A percentile compares a stretch with the other conserved stretches of the same genome.
These are phyloP conservation scores for Cupressus sempervirens DNA, from an alignment of 75 land plant genomes.

Conservation along the genomic window DNA sequence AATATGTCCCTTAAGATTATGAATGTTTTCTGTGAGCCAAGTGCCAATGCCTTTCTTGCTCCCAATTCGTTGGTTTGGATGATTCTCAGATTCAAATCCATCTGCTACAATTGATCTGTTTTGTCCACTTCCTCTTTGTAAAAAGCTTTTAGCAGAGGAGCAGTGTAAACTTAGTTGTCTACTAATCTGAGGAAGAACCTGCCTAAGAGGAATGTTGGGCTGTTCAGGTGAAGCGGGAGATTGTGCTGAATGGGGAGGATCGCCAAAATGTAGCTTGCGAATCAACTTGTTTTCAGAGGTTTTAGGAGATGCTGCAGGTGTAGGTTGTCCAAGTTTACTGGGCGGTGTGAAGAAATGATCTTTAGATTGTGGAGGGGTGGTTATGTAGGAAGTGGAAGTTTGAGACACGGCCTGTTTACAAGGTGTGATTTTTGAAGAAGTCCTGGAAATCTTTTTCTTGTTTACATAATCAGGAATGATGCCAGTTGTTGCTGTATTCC, in stretches of 20 bases:
- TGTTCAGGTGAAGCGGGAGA: background rate
- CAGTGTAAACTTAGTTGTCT: slow-evolving; percentile 1
- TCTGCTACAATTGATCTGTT: background rate
- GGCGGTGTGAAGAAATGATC: slow-evolving; percentile 7
- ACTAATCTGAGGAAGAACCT: slow-evolving; percentile 5
- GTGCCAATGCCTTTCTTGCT: slow-evolving; percentile 9
- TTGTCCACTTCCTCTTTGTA: slow-evolving; percentile 3
- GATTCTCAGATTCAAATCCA: background rate
- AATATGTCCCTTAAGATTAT: slow-evolving; percentile 9
- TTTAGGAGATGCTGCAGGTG: slow-evolving; percentile 4
- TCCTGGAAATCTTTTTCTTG: background rate
- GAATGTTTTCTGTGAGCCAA: slow-evolving; percentile 10
- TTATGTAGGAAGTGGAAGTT: background rate
- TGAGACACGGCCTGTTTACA: background rate
- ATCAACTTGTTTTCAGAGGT: background rate
- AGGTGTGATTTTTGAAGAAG: background rate
- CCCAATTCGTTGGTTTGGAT: background rate
- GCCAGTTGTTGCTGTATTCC: slow-evolving; percentile 26
- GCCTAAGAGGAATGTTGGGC: background rate
- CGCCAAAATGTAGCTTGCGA: slow-evolving; percentile 10
- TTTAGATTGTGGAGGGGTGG: background rate
- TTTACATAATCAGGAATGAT: background rate
- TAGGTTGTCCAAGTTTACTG: slow-evolving; percentile 2
- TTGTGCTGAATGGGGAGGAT: background rate
- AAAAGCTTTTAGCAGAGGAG: background rate